Evolutionary conservation across 2,329 filamentous ascomycete species (phyloP).

Genomic region (Cryoendolithus antarcticus): DNA sequence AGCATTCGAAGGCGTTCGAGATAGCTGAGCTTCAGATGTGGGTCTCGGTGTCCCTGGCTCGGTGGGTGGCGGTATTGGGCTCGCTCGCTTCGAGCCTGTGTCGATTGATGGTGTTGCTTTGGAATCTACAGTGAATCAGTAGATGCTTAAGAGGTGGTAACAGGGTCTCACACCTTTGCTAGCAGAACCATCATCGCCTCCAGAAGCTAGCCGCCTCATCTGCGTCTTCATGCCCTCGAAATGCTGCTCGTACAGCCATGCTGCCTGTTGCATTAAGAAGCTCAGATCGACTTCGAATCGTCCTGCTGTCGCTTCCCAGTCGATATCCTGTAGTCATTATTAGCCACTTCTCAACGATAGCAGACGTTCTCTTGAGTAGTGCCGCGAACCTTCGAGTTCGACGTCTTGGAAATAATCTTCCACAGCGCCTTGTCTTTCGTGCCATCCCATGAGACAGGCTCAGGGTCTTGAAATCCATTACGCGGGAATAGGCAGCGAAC

Average conservation of each 20-base stretch:
- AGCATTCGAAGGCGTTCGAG: constrained; percentile 33
- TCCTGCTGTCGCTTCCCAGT: constrained; percentile 45
- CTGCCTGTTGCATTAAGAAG: constrained; percentile 85
- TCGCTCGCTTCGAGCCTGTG: neutral
- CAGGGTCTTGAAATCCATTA: constrained; percentile 80
- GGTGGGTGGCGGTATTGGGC: neutral
- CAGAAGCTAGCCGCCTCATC: constrained; percentile 57
- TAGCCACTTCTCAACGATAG: constrained; percentile 15
- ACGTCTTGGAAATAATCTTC: constrained; percentile 73
- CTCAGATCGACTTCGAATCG: constrained; percentile 74
- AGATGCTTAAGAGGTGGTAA: neutral
- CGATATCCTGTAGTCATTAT: constrained; percentile 45
- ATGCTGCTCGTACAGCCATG: constrained; percentile 86
- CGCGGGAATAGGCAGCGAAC: constrained; percentile 81
- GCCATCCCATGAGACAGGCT: constrained; percentile 76
- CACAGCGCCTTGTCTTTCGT: constrained; percentile 79
- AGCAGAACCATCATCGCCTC: neutral
- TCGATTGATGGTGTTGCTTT: neutral
- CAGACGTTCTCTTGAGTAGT: too few species aligned
- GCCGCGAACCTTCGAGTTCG: constrained; percentile 41
- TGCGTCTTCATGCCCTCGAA: constrained; percentile 81
- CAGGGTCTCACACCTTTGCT: neutral
- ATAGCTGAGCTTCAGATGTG: neutral
- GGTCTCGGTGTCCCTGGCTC: neutral
- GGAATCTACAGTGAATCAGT: neutral